Evolutionary conservation across 257 asterid genomes (phyloP), one percentile per base, ranked within the genome.

Genomic region (Nyctanthes arbortristis): DNA sequence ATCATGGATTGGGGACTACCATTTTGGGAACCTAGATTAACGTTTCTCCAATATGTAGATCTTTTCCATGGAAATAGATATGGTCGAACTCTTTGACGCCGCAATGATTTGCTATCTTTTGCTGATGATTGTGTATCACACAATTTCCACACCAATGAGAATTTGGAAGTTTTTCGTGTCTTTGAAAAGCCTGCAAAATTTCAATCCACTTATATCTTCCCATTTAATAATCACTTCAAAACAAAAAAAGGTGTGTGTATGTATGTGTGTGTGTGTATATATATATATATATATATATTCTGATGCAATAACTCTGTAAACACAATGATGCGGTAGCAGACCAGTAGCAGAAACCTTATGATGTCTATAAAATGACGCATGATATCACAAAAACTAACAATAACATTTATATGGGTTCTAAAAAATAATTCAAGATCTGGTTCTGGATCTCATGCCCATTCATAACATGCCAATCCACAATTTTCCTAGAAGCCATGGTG

Each of bases 131-230:
- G 66, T 0, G 80, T 39, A 63, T 77, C 88, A 59, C 77, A 84
- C 63, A 88, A 78, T 49, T 84, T 94, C 99, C 97, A 94, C 63
- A 94, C 99, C 67, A 65, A 73, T 37, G 96, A 78, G 64, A 79
- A 71, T 58, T 84, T 91, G 5, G 88, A 84, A 37, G 71, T 28
- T 73, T 76, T 85, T 65, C 57, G 39, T 31, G 47, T 65, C 87
- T 84, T 91, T 33, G 73, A 28, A 78, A 64, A 73, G 73, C 92
- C 92, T 85, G 79, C 67, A 79, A 52, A 52, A 2, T 24, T 8
- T 20, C 8, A 5, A 4, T 45, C 55, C 55, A n/a, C 10, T 45
- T 45, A 45, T 10, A 28, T 31, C 7, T 49, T 25, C 6, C 57
- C 55, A 34, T n/a, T 28, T 37, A 52, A 11, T 5, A 11, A 66